phyloP scores from a whole-genome alignment of 768 basidiomycete genomes.

The Panaeolus papilionaceus region DNA sequence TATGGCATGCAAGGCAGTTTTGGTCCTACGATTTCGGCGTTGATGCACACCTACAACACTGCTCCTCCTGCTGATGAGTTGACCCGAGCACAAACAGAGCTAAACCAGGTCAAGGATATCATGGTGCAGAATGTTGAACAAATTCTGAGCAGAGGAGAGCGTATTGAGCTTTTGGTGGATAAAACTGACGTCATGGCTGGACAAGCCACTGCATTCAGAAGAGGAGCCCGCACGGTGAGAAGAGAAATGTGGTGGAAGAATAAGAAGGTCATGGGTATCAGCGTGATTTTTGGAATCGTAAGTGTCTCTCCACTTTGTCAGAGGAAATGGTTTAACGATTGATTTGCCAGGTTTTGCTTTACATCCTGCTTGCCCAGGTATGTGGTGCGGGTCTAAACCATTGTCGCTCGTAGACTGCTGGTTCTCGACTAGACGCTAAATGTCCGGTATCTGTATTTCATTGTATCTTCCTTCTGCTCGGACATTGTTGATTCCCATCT shows the following conservation, averaged over 20 bases:
- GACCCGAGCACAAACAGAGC: constrained; percentile 86
- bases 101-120: constrained; percentile 92
- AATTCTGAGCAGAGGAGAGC: constrained; percentile 91
- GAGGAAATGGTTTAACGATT: background rate
- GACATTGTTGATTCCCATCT: constrained; percentile 3
- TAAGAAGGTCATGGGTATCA: constrained; percentile 69
- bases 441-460: constrained; percentile 17
- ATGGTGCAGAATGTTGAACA: constrained; percentile 99
- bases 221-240: constrained; percentile 84
- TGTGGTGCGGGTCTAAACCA: constrained; percentile 83
- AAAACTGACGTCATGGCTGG: constrained; percentile 96
- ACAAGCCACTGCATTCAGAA: constrained; percentile 91
- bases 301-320: constrained; percentile 29
- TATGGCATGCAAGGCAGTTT: constrained; percentile 77
- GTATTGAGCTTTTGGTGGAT: constrained; percentile 94
- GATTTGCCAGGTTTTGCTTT: constrained; percentile 66
- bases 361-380: constrained; percentile 86
- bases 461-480: background rate
- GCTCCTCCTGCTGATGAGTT: constrained; percentile 89
- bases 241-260: constrained; percentile 94
- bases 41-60: constrained; percentile 91
- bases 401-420: constrained; percentile 29
- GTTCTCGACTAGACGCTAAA: constrained; percentile 4
- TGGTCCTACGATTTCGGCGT: constrained; percentile 68
- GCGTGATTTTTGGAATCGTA: constrained; percentile 74